Evolutionary conservation across 345 rosid species (phyloP).

Genomic region (Hevea brasiliensis): DNA sequence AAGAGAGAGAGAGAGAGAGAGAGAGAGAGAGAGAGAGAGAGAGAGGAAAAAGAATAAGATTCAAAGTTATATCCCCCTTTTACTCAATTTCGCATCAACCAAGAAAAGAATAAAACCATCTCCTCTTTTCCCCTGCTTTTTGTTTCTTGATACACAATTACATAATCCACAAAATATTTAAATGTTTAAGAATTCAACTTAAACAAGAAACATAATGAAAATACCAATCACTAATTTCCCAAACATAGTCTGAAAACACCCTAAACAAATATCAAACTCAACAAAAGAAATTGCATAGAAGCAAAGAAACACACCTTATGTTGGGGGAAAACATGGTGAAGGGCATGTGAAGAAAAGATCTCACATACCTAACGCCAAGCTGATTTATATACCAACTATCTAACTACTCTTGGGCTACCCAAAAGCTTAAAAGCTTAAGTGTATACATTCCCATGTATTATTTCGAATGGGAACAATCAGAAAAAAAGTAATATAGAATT

Average conservation of each 20-base stretch:
- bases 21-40: too few species aligned
- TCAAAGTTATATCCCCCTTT: background rate
- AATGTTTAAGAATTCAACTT: background rate
- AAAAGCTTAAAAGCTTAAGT: too few species aligned
- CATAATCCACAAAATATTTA: background rate
- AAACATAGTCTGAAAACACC: background rate
- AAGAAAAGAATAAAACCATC: background rate
- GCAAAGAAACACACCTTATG: conserved; percentile 33
- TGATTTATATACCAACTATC: too few species aligned
- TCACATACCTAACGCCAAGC: too few species aligned
- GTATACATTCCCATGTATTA: too few species aligned
- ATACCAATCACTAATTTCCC: background rate
- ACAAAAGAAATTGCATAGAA: background rate
- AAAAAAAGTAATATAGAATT: too few species aligned
- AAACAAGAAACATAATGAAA: background rate
- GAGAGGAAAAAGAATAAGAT: background rate
- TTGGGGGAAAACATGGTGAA: conserved; percentile 7
- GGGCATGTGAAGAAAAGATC: too few species aligned
- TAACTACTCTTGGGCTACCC: too few species aligned
- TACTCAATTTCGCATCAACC: background rate
- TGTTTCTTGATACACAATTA: too few species aligned
- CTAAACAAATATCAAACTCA: background rate
- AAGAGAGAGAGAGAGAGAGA: too few species aligned
- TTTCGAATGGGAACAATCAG: too few species aligned
- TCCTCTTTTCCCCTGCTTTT: background rate